phyloP scores from a whole-genome alignment of 202 grass and related monocot species.

The Dendrocalamus latiflorus region DNA sequence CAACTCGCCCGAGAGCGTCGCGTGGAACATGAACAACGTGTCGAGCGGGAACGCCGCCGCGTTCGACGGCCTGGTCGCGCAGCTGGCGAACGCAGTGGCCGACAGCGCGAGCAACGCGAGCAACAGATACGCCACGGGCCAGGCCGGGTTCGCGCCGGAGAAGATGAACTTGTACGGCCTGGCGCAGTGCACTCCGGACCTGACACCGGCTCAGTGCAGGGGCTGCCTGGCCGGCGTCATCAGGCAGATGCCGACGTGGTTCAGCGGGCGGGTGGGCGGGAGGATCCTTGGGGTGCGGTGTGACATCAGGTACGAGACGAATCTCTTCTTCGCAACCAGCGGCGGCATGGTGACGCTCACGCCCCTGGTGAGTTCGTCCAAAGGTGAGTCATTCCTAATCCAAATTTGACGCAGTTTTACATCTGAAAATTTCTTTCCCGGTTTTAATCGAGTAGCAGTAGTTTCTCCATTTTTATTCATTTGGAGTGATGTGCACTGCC shows the following conservation, averaged over 20 bases:
- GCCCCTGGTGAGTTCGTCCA: constrained; percentile 14
- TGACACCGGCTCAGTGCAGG: constrained; percentile 29
- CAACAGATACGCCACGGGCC: constrained; percentile 40
- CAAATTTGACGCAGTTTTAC: not conserved
- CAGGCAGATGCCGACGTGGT: constrained; percentile 17
- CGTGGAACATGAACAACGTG: constrained; percentile 41
- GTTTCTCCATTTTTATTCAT: not conserved
- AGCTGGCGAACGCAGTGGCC: constrained; percentile 25
- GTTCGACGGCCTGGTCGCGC: constrained; percentile 30
- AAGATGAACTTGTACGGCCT: constrained; percentile 27
- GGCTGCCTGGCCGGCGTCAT: constrained; percentile 42
- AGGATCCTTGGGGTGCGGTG: constrained; percentile 59
- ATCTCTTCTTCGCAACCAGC: constrained; percentile 30
- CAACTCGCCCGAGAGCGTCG: constrained; percentile 15
- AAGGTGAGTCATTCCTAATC: constrained; percentile 11
- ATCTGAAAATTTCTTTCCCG: not conserved
- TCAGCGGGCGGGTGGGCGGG: constrained; percentile 34
- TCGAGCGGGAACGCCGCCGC: not conserved
- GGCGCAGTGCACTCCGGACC: constrained; percentile 59
- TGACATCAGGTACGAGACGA: constrained; percentile 56
- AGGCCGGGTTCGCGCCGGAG: constrained; percentile 32
- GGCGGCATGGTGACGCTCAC: constrained; percentile 21
- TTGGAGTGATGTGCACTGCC: not conserved
- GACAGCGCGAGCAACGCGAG: constrained; percentile 25
- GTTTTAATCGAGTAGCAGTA: not conserved